A percentile compares a stretch with the other conserved stretches of the same genome.
phyloP scores from a whole-genome alignment of 129 eudicot species.

The Saposhnikovia divaricata region DNA sequence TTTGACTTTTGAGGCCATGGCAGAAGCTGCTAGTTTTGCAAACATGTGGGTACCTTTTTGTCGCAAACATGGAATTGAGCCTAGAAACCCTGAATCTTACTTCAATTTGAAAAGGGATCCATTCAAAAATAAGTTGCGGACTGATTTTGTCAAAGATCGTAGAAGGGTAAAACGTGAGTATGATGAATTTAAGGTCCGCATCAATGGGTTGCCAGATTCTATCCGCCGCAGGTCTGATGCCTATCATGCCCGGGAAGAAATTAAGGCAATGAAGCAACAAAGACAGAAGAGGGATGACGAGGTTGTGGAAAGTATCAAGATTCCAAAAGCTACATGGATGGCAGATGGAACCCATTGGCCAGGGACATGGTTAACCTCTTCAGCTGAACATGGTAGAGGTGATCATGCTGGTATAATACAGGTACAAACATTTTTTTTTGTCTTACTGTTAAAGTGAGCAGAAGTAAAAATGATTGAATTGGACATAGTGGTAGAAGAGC shows the following conservation, averaged over 20 bases:
- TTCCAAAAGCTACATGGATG: conserved; percentile 94
- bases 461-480: background rate
- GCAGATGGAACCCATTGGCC: conserved; percentile 99
- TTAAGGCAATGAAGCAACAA: conserved; percentile 72
- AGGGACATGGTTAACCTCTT: conserved; percentile 63
- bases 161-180: conserved; percentile 88
- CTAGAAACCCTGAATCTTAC: conserved; percentile 85
- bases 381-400: conserved; percentile 73
- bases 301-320: conserved; percentile 56
- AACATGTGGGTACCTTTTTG: conserved; percentile 95
- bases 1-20: conserved; percentile 94
- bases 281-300: conserved; percentile 71
- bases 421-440: conserved; percentile 28
- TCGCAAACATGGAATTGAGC: conserved; percentile 81
- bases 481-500: background rate
- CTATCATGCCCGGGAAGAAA: conserved; percentile 88
- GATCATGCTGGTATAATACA: conserved; percentile 89
- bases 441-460: background rate
- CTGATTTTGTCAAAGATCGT: conserved; percentile 86
- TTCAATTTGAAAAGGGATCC: conserved; percentile 80
- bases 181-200: conserved; percentile 91
- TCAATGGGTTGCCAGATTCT: conserved; percentile 82
- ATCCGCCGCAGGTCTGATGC: conserved; percentile 92
- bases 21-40: conserved; percentile 95
- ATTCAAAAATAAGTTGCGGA: conserved; percentile 61